Base-by-base conservation (phyloP, 805 yeast species). In the Saccharomycodes ludwigii region DNA sequence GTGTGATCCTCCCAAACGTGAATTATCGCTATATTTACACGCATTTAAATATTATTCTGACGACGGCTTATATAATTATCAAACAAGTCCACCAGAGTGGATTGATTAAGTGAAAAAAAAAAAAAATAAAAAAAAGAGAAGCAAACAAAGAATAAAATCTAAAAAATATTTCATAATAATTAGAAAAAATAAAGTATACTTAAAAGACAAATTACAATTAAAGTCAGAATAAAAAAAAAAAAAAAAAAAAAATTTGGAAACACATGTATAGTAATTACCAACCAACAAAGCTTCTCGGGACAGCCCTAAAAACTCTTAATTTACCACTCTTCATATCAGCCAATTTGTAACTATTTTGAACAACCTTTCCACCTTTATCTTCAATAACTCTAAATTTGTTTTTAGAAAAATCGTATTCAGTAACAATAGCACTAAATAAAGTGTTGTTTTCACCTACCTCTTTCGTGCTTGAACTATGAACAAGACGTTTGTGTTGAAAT, bases 261-360 rank as follows among this genome's bases (percentile, higher is more conserved):
- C 7, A 17, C n/a, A 12, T 24, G 11, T 32, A 5, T 11, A 11
- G 18, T 15, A 25, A 18, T 44, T 41, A 71, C 95, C 95, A 85
- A 4, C 75, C 78, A 25, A 84, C 68, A 45, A 66, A 76, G 21
- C 69, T 73, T 38, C 83, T 70, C 9, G 81, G 82, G 20, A 85
- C 77, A 5, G 72, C 71, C 47, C 97, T 71, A 56, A 76, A 91
- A 4, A 86, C 81, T 40, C 81, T 68, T 9, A 88, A 59, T 43
- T 73, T 74, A 4, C 98, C 98, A 36, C 72, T 61, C 48, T 71
- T 76, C 69, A 88, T 66, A 37, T 83, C 93, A 2, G 69, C 60
- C 3, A 86, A 51, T 44, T 73, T 73, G 51, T 78, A 80, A 26
- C 79, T 66, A 27, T 72, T 75, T 35, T 66, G 68, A 36, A 61